Conservation (phyloP, 352 stramenopile genomes). For the Phytophthora agathidicida region DNA sequence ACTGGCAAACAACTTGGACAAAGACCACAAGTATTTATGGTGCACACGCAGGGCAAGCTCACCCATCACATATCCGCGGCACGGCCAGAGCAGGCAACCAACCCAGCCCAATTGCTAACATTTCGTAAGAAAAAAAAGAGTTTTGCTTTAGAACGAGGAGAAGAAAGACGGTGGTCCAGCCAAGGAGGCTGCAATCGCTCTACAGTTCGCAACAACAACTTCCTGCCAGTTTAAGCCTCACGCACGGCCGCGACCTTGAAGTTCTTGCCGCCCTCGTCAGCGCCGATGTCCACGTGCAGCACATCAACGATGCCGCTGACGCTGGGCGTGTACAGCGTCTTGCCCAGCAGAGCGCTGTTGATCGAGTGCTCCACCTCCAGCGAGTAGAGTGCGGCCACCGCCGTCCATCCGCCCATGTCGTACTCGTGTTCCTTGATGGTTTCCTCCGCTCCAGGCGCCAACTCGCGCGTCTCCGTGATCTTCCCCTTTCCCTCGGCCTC, state of each 20-base stretch:
- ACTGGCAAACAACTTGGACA: constrained; percentile 36
- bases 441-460: constrained; percentile 44
- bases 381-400: constrained; percentile 59
- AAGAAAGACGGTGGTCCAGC: background rate
- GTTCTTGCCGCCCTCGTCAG: constrained; percentile 36
- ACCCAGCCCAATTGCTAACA: constrained; percentile 32
- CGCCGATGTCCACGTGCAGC: constrained; percentile 67
- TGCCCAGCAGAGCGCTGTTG: constrained; percentile 29
- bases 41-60: constrained; percentile 26
- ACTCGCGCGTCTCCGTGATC: constrained; percentile 59
- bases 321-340: constrained; percentile 58
- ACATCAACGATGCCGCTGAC: constrained; percentile 63
- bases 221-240: constrained; percentile 43
- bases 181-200: background rate
- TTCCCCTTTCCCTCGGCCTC: constrained; percentile 70
- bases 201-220: background rate
- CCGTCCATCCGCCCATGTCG: constrained; percentile 82
- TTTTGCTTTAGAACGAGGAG: constrained; percentile 36
- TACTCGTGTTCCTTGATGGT: constrained; percentile 70
- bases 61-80: constrained; percentile 2
- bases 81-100: constrained; percentile 8
- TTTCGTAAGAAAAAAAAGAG: constrained; percentile 25
- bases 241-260: constrained; percentile 52
- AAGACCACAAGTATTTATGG: constrained; percentile 52
- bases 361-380: constrained; percentile 57